Evolutionary conservation across 495 filamentous ascomycete species (phyloP), one percentile per base, ranked within the genome.

Genomic region (Amorphotheca resinae): DNA sequence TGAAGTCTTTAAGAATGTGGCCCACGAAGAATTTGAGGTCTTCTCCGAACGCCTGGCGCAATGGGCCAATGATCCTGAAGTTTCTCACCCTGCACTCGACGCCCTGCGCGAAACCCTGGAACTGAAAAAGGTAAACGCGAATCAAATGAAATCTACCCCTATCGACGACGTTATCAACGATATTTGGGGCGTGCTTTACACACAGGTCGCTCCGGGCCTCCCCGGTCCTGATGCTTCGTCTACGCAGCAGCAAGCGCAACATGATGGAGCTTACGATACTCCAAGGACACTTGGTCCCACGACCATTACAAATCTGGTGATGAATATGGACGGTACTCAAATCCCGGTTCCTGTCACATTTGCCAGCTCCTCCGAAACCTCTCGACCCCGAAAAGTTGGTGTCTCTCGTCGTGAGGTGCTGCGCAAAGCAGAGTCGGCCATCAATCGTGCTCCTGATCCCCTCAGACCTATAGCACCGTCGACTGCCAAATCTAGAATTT

Each of bases 91-190:
- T 6, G 63, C 68, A 1, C 66, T 95, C 1, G 81, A 82, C 48
- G 71, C 87, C 4, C 67, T 99, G 26, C 76, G 85, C 39, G 93
- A 99, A 42, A 77, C 77, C 4, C 67, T 84, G 36, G 89, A 96
- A 54, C 64, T 96, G n/a, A 94, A 93, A 55, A 88, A 84, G 50
- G 70, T 89, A 31, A 95, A 95, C 58, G 76, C 76, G 35, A 78
- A 77, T 40, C 70, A 91, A 7, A 89, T 88, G 77, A 93, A 88
- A 55, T 74, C 79, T 4, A 73, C 77, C 1, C 68, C 80, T 23
- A 84, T 95, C 33, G 93, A 96, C 55, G 91, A 96, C 55, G 68
- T 96, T 22, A 80, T 95, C 41, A 78, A 76, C 11, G 91, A 99
- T 57, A 71, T 82, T 22, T 99, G 91, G 59, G 79, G 84, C 2